These are phyloP conservation scores for Biscutella laevigata DNA, from an alignment of 441 rosid species.

Conservation along the genomic window DNA sequence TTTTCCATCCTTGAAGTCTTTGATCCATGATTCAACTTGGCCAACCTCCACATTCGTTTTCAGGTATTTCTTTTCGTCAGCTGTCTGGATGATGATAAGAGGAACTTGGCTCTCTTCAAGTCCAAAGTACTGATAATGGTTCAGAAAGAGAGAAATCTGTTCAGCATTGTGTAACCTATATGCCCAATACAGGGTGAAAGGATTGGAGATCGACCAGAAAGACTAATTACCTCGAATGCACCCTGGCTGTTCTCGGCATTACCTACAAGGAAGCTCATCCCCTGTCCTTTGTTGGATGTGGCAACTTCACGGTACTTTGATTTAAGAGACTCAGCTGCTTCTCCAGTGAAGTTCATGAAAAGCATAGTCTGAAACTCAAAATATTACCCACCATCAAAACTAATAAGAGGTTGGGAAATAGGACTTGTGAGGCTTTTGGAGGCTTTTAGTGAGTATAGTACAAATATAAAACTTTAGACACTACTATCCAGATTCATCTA, in stretches of 20 bases:
- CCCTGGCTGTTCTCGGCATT: slow-evolving; percentile 77
- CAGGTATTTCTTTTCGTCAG: slow-evolving; percentile 72
- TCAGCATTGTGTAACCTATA: slow-evolving; percentile 8
- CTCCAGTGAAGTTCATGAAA: slow-evolving; percentile 54
- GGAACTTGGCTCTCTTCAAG: slow-evolving; percentile 76
- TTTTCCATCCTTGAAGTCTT: slow-evolving; percentile 83
- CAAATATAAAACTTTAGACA: neutral
- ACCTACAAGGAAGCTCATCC: slow-evolving; percentile 71
- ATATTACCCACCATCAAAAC: slow-evolving; percentile 5
- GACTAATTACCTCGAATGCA: slow-evolving; percentile 82
- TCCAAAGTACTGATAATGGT: slow-evolving; percentile 68
- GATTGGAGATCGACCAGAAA: neutral
- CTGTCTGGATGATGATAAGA: slow-evolving; percentile 60
- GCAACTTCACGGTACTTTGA: slow-evolving; percentile 73
- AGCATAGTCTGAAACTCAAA: slow-evolving; percentile 61
- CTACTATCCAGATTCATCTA: neutral
- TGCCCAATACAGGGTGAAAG: too few relatives aligned
- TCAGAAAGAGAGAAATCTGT: neutral
- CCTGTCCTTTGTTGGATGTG: slow-evolving; percentile 60
- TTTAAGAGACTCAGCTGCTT: slow-evolving; percentile 51
- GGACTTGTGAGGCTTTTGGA: neutral
- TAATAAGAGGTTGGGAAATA: neutral
- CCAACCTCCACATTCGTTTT: slow-evolving; percentile 62
- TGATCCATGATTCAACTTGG: slow-evolving; percentile 74
- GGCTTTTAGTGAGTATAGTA: neutral